Evolutionary conservation across 1,139 yeast species (phyloP), one percentile per base, ranked within the genome.

Genomic region (Saccharomyces hybrid): DNA sequence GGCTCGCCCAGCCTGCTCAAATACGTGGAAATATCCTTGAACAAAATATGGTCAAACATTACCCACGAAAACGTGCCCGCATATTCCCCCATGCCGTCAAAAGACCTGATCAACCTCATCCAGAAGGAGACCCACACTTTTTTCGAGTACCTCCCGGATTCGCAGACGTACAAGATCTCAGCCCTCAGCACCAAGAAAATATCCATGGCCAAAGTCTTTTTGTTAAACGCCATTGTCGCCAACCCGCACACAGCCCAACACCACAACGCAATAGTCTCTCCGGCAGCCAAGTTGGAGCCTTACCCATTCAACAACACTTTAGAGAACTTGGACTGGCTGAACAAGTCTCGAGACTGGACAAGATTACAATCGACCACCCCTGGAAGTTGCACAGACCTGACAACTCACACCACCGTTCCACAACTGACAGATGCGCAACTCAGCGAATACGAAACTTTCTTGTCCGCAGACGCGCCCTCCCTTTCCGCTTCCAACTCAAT

Each of bases 41-140:
- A 67, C 13, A 67, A 63, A 20, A 71, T 78, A 20, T 63, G 78
- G 53, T 71, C 70, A 42, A 71, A 73, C 41, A 69, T 76, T 4
- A 67, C 65, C 42, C 61, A 69, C 5, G 76, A 75, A 52, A 62
- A 57, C 2, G 58, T 79, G 16, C 74, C 67, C 16, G 50, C 70
- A 34, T 16, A 14, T 16, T 14, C 42, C 9, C 9, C 23, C 42
- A 8, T 16, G 23, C 42, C 42, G 7, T 34, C 42, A 5, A 51
- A 54, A 27, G 60, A 60, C 26, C 47, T 65, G n/a, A 54, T 63
- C 5, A 52, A 58, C 9, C 50, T 60, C 48, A 57, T 65, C 4
- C 66, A 64, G 47, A 59, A 56, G 16, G 65, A 64, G 48, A 56
- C 62, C 41, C 63, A 61, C 13, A 56, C 58, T 5, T 63, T 53